Evolutionary conservation across 2,329 filamentous ascomycete genomes (phyloP).

Genomic region (Elsinoe arachidis): DNA sequence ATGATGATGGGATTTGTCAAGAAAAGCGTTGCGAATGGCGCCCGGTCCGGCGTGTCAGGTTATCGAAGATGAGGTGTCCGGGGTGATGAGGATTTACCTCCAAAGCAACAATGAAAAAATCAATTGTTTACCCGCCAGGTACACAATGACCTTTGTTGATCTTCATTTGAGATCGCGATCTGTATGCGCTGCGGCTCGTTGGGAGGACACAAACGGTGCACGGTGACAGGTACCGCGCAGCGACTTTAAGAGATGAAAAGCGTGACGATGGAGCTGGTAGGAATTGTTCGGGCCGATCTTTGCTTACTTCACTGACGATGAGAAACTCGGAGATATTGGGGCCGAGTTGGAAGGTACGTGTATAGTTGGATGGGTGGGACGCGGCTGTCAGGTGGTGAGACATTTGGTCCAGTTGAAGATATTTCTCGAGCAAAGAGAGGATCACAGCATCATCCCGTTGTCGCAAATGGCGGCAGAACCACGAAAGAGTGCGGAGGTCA

Average conservation of each 20-base stretch:
- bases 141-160: neutral
- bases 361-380: neutral
- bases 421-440: neutral
- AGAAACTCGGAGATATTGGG: neutral
- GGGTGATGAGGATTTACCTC: neutral
- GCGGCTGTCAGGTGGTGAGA: conserved; percentile 1
- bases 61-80: neutral
- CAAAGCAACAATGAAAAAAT: neutral
- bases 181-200: conserved; percentile 3
- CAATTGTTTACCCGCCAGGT: neutral
- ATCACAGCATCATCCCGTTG: neutral
- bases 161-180: conserved; percentile 8
- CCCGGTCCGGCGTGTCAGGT: conserved; percentile 1
- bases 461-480: neutral
- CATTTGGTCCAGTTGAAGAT: neutral
- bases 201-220: conserved; percentile 1
- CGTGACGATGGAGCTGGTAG: neutral
- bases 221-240: conserved; percentile 9
- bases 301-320: neutral
- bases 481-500: neutral
- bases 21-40: neutral
- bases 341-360: neutral
- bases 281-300: neutral
- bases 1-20: conserved; percentile 9
- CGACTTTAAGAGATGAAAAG: neutral